Base-by-base conservation (phyloP, 2,329 filamentous ascomycete species). In the Penicillium sp. region DNA sequence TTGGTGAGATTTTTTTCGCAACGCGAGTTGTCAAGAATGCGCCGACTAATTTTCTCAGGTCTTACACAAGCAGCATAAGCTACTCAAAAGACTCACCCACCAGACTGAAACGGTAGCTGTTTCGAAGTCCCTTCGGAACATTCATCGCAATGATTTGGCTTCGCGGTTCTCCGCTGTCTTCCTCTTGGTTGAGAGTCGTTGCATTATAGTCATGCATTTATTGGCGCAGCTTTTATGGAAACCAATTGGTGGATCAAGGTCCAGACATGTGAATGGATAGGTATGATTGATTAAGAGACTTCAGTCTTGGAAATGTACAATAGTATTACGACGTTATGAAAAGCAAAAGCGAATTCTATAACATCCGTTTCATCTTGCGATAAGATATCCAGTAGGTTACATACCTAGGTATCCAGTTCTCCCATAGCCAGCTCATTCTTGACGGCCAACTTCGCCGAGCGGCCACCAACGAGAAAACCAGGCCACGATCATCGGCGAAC, bases 401-500 rank as follows among this genome's bases (percentile, higher is more conserved):
- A 5, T 27, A 27, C 25, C 25, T 27, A 27, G 7, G 9, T 28
- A 11, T 28, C 9, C 4, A 28, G 9, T 28, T 28, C 9, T 11
- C 8, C 27, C 7, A 10, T 28, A 28, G 27, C 27, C 2, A 18
- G 4, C 31, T 35, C 13, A 8, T 24, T 24, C 11, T 39, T 13
- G 22, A 36, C 22, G 39, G 22, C 22, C 45, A 14, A 46, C 28
- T 48, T 39, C 36, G 50, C 46, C 41, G 54, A 48, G 27, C 40
- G 38, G 28, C 38, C 31, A 44, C 39, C 18, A 10, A 20, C 16
- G 5, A 16, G 33, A 28, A 25, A 33, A 20, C 25, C 8, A 13
- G 22, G 39, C 25, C 40, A 36, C 36, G 44, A 44, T 40, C 31
- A 28, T 47, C 47, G 45, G 47, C 47, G 39, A 54, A 46, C 22